Evolutionary conservation across 164 flowering plant species (phyloP), one percentile per base, ranked within the genome.

Genomic region (Protea cynaroides): DNA sequence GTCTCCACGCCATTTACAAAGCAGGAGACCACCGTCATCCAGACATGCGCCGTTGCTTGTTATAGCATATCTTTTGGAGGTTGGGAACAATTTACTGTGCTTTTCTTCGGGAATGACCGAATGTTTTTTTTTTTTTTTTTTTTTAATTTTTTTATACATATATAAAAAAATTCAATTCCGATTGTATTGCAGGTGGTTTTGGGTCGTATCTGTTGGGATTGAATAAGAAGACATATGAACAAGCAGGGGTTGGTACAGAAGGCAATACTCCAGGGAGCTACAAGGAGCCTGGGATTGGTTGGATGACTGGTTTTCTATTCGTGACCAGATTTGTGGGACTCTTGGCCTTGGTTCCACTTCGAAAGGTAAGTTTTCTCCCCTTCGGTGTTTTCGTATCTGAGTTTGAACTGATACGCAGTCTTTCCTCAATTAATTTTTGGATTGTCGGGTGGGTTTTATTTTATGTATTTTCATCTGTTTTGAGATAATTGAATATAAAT

Each of bases 21-120:
- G 12, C 97, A 94, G 75, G 98, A 94, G 81, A 94, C 90, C 55
- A 90, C 96, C 7, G 86, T 94, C 76, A 86, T 94, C 22, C 98
- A 90, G 69, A 90, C 98, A 0, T 90, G 92, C 70, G 84, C 92
- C 2, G 97, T 90, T 62, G 98, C 98, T 2, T 90, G 98, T 53
- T 94, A 87, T 58, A 84, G 90, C 77, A 84, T 89, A 66, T 77
- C 93, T 23, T 74, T 83, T 55, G 92, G 90, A 87, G 98, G 98
- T 92, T 50, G 10, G 72, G 12, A 11, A 9, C 21, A n/a, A 15
- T 25, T 60, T 4, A n/a, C n/a, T n/a, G n/a, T n/a, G n/a, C n/a
- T n/a, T n/a, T n/a, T 11, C 49, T 50, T 50, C 40, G 4, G 46
- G 55, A 60, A 36, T 25, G 0, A 13, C 17, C 2, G 18, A 3